A percentile compares a stretch with the other conserved stretches of the same genome.
These are phyloP conservation scores for Clavaria fumosa DNA, from an alignment of 768 basidiomycete genomes.

Conservation along the genomic window DNA sequence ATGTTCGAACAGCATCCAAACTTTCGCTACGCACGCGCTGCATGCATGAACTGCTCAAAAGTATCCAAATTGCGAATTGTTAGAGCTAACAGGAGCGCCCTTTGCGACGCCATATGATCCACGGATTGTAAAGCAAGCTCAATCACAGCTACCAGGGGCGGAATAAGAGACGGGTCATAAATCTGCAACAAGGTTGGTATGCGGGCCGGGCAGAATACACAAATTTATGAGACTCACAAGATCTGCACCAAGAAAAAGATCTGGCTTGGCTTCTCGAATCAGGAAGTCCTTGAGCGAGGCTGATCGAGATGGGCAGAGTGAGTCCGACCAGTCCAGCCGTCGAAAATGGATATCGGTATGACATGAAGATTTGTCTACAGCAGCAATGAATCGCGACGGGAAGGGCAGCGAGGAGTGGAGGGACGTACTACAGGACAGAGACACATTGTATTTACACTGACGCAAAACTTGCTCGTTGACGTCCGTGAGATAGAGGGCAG, in stretches of 20 bases:
- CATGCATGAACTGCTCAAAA: constrained; percentile 26
- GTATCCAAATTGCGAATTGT: constrained; percentile 46
- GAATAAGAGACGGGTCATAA: constrained; percentile 49
- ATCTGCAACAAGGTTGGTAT: constrained; percentile 26
- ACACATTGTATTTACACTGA: constrained; percentile 43
- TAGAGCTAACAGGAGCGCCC: constrained; percentile 32
- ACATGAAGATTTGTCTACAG: constrained; percentile 38
- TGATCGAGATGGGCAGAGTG: constrained; percentile 22
- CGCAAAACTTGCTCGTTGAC: constrained; percentile 44
- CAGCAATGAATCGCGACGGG: neutral
- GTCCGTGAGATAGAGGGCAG: constrained; percentile 42
- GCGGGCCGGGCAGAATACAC: neutral
- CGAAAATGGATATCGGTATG: constrained; percentile 31
- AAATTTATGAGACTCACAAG: constrained; percentile 22
- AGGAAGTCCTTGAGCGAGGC: constrained; percentile 21
- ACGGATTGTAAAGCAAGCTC: constrained; percentile 25
- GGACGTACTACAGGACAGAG: constrained; percentile 48
- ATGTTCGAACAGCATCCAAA: neutral
- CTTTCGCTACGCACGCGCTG: constrained; percentile 17
- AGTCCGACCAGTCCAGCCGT: constrained; percentile 53
- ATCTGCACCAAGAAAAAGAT: constrained; percentile 61
- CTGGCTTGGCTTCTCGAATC: constrained; percentile 27
- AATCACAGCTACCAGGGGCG: constrained; percentile 37
- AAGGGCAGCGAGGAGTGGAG: neutral
- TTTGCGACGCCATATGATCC: constrained; percentile 9